A percentile compares a stretch with the other conserved stretches of the same genome.
Conservation (phyloP, 208 protist species). For the Acanthamoeba triangularis region DNA sequence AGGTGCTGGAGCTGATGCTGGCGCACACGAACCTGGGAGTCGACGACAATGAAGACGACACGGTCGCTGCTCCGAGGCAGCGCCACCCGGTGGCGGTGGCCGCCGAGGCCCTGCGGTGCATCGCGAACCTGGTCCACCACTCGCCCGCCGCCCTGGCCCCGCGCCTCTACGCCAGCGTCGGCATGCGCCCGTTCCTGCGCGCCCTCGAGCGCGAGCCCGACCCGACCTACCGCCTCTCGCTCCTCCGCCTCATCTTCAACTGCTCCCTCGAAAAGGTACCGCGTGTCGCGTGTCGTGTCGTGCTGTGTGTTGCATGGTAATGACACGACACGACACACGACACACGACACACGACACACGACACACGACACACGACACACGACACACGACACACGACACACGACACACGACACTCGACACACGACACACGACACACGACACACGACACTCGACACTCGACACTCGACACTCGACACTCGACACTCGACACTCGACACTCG, state of each 20-base stretch:
- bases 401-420: too few relatives aligned
- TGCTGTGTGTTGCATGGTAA: too few relatives aligned
- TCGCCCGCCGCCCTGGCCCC: background rate
- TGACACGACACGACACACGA: slow-evolving; percentile 6
- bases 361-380: too few relatives aligned
- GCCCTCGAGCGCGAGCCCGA: background rate
- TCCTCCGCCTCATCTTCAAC: slow-evolving; percentile 24
- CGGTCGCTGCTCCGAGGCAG: background rate
- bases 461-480: too few relatives aligned
- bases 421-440: too few relatives aligned
- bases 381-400: too few relatives aligned
- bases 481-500: too few relatives aligned
- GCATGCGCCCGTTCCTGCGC: background rate
- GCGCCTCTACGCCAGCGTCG: background rate
- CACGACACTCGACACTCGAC: too few relatives aligned
- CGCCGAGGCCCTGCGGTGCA: background rate
- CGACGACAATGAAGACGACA: background rate
- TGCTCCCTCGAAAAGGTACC: slow-evolving; percentile 27
- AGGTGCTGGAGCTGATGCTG: slow-evolving; percentile 18
- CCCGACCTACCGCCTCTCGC: background rate
- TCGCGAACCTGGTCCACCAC: background rate
- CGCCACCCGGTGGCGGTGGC: background rate
- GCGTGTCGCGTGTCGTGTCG: too few relatives aligned
- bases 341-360: too few relatives aligned
- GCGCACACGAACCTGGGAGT: background rate